These are phyloP conservation scores for Plasmodium coatneyi DNA, from an alignment of 169 alveolate species.

Conservation along the genomic window DNA sequence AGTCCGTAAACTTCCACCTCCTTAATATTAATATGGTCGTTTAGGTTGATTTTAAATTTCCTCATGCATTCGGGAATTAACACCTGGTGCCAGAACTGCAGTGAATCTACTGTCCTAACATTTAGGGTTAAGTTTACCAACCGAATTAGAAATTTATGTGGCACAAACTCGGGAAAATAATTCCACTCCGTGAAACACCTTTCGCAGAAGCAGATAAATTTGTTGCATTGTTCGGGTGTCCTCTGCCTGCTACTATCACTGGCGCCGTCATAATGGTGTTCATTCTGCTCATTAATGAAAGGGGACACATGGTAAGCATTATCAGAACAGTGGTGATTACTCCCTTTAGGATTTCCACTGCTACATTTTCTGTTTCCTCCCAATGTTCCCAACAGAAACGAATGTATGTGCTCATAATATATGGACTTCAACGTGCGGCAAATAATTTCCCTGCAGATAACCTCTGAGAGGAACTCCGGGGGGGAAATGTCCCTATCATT, in stretches of 20 bases:
- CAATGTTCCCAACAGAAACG: slow-evolving; percentile 59
- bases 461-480: slow-evolving; percentile 25
- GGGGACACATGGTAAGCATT: background rate
- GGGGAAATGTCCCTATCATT: background rate
- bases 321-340: background rate
- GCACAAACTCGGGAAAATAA: slow-evolving; percentile 55
- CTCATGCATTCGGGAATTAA: slow-evolving; percentile 38
- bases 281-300: background rate
- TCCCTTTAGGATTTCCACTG: background rate
- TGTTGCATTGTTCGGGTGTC: background rate
- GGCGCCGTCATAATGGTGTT: background rate
- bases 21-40: slow-evolving; percentile 42
- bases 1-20: slow-evolving; percentile 50
- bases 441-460: slow-evolving; percentile 45
- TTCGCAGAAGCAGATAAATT: slow-evolving; percentile 40
- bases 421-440: slow-evolving; percentile 63
- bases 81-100: slow-evolving; percentile 62
- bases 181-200: slow-evolving; percentile 41
- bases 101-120: background rate
- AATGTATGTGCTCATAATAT: slow-evolving; percentile 77
- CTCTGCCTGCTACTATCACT: background rate
- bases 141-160: slow-evolving; percentile 56
- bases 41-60: slow-evolving; percentile 38
- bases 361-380: background rate
- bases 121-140: slow-evolving; percentile 66